Conservation (phyloP, 495 filamentous ascomycete species). For the Saxophila tyrrhenica region DNA sequence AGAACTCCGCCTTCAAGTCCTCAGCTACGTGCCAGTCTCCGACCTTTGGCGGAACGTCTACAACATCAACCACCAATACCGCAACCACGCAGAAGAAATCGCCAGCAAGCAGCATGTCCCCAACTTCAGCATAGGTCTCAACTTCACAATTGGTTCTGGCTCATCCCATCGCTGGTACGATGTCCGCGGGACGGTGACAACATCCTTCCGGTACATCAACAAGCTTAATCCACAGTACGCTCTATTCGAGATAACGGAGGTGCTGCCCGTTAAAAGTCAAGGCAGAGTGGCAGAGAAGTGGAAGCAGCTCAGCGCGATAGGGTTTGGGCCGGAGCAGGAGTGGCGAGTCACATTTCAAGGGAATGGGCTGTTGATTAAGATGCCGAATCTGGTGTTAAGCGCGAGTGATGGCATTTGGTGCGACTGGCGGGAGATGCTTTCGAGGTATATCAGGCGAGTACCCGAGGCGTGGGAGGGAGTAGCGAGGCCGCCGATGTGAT, state of each 20-base stretch:
- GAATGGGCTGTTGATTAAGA: neutral
- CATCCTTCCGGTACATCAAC: slow-evolving; percentile 2
- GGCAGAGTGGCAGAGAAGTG: slow-evolving; percentile 6
- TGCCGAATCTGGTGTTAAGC: slow-evolving; percentile 4
- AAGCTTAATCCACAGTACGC: slow-evolving; percentile 6
- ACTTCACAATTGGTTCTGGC: slow-evolving; percentile 6
- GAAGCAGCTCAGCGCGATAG: slow-evolving; percentile 3
- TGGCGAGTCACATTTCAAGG: slow-evolving; percentile 5
- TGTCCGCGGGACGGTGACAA: slow-evolving; percentile 4
- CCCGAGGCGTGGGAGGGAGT: neutral
- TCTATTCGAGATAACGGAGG: neutral
- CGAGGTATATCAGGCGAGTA: neutral
- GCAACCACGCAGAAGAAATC: neutral
- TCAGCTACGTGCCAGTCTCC: neutral
- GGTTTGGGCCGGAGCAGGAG: slow-evolving; percentile 2
- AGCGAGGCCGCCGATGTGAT: neutral
- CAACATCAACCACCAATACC: neutral
- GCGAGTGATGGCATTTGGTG: slow-evolving; percentile 1
- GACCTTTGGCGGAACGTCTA: slow-evolving; percentile 2
- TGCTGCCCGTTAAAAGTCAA: neutral
- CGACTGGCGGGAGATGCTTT: slow-evolving; percentile 12
- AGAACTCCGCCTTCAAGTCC: slow-evolving; percentile 7
- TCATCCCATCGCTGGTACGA: slow-evolving; percentile 9
- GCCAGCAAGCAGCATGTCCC: neutral
- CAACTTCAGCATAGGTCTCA: neutral